Base-by-base conservation (phyloP, 176 grass and related monocot genomes). In the Aechmea fasciata region DNA sequence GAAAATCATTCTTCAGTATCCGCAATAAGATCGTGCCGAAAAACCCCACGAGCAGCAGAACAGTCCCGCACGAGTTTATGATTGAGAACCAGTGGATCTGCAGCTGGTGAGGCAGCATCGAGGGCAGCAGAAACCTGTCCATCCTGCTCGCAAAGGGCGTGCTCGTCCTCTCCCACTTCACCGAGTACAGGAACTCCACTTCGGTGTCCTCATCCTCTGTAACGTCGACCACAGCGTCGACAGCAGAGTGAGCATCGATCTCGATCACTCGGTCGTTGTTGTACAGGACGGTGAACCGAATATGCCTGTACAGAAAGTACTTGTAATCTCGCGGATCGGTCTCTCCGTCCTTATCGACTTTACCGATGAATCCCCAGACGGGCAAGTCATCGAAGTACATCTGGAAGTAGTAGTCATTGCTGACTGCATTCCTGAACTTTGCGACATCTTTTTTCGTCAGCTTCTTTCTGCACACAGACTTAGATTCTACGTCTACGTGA, bases 361-460 rank as follows among this genome's bases (percentile, higher is more conserved):
- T 67, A 15, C 65, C 65, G 48, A 67, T 67, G 65, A 67, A 49
- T 67, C 65, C 65, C 65, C 65, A 67, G 26, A 67, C 48, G 8
- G 65, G 65, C 1, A 67, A 41, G 65, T 67, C 65, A 67, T 67
- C 65, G 13, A 47, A 67, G 28, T 49, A 67, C 65, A 67, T 67
- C 15, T 67, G 65, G 1, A 48, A 67, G 33, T 67, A 67, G 65
- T 67, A 67, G 65, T 67, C 65, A 25, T 67, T 67, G 26, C 33
- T 25, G 65, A 67, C 65, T 48, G 65, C 65, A 49, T 41, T 67
- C 9, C 65, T 67, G 26, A 67, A 67, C 28, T 47, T 47, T 25
- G 65, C 65, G 29, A 67, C 65, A 19, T 67, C 65, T 67, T 67
- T 12, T 18, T 47, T 49, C 25, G 11, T 67, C 28, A 67, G 65